A percentile compares a stretch with the other conserved stretches of the same genome.
Evolutionary conservation across 2,329 filamentous ascomycete genomes (phyloP).

Genomic region (Colletotrichum simmondsii): DNA sequence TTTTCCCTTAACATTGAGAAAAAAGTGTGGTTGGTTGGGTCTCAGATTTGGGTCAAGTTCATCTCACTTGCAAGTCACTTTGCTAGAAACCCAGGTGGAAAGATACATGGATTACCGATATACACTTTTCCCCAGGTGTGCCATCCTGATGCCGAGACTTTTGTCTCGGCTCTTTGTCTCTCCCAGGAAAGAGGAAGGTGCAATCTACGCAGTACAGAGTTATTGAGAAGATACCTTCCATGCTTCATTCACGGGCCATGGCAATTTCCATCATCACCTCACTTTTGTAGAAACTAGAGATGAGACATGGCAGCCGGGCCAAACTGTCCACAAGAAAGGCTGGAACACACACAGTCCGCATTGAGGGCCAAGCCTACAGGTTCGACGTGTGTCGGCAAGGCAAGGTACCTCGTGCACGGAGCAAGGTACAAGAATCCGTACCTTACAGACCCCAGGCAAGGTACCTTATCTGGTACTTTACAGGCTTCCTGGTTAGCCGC

Average conservation of each 20-base stretch:
- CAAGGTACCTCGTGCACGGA: not conserved
- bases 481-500: not conserved
- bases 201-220: not conserved
- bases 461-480: not conserved
- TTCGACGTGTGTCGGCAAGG: not conserved
- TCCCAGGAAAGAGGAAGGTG: not conserved
- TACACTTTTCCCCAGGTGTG: not conserved
- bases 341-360: constrained; percentile 11
- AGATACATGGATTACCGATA: not conserved
- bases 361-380: constrained; percentile 22
- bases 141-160: not conserved
- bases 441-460: not conserved
- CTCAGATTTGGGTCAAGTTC: not conserved
- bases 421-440: not conserved
- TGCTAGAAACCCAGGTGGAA: not conserved
- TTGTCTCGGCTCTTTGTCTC: not conserved
- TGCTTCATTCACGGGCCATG: not conserved
- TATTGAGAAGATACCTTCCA: no score
- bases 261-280: not conserved
- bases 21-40: not conserved
- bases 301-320: not conserved
- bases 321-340: not conserved
- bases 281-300: not conserved
- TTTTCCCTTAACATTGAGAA: not conserved
- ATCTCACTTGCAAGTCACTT: not conserved